Base-by-base conservation (phyloP, 208 protist species). In the Trypanosoma rangeli region DNA sequence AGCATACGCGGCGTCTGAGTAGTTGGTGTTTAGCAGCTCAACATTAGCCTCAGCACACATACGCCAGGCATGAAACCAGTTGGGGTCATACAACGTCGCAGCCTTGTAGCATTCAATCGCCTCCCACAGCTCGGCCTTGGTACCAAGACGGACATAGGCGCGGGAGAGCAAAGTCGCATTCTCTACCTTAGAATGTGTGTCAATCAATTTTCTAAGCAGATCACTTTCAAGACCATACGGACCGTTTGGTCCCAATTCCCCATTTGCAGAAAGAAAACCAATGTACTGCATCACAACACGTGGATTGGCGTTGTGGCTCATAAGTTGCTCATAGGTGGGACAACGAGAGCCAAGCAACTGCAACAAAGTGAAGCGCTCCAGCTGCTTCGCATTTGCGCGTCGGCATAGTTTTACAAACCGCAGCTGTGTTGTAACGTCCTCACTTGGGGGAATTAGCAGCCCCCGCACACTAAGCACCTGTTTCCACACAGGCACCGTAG, bases 321-420 rank as follows among this genome's bases (percentile, higher is more conserved):
- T 81, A 20, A 96, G 76, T 57, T 96, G 79, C 26, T 91, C 88
- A 55, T 87, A 70, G 18, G 85, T 92, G 33, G 87, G 87, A 73
- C 80, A 62, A 16, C 22, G 68, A 48, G 79, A 49, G 29, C 90
- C 87, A 15, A 96, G 78, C 35, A 96, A 59, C 67, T 96, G 80
- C 37, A 83, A 74, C 0, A 93, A 79, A 13, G 87, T 91, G 46
- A 94, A 94, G 28, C 88, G 84, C 48, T 94, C 85, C 49, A 92
- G 62, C 54, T 90, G 85, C 55, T 74, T 82, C 42, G 84, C 79
- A 55, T 89, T 86, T 53, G 92, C 85, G 55, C 85, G 85, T 20
- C 96, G 74, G 74, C 97, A 98, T 8, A 99, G 86, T 49, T 94
- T 89, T 26, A 97, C 92, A 84, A 99, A 99, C 46, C 99, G 98